These are phyloP conservation scores for Nicotiana knightiana DNA, from an alignment of 257 asterid species.

Conservation along the genomic window DNA sequence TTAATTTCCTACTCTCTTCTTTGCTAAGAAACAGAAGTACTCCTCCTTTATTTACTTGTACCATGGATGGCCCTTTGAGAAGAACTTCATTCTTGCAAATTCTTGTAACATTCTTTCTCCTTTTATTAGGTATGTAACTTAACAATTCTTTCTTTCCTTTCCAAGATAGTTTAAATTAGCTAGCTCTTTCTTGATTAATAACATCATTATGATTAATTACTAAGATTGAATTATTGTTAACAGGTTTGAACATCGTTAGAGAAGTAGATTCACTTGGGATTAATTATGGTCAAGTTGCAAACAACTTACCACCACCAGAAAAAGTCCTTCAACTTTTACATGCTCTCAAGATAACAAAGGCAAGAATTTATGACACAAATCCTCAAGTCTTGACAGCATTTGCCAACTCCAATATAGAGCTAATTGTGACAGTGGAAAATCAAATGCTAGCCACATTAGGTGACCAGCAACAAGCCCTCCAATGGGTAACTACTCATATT, in stretches of 20 bases:
- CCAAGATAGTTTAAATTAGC: not conserved
- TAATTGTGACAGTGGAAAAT: slow-evolving; percentile 75
- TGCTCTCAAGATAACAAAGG: slow-evolving; percentile 49
- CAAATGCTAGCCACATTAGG: slow-evolving; percentile 36
- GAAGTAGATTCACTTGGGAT: slow-evolving; percentile 60
- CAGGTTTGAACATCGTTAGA: slow-evolving; percentile 29
- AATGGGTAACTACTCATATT: slow-evolving; percentile 63
- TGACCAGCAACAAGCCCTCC: slow-evolving; percentile 53
- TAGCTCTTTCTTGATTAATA: not conserved
- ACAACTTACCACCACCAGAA: slow-evolving; percentile 71
- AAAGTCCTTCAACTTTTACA: slow-evolving; percentile 53
- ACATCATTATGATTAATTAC: not conserved
- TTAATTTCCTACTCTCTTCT: slow-evolving; percentile 3
- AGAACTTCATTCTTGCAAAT: not conserved
- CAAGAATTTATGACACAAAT: slow-evolving; percentile 86
- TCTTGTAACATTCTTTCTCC: slow-evolving; percentile 16
- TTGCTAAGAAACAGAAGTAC: not conserved
- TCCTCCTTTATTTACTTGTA: not conserved
- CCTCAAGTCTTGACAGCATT: slow-evolving; percentile 58
- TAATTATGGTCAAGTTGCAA: slow-evolving; percentile 80
- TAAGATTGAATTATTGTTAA: not conserved
- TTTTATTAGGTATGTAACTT: slow-evolving; percentile 24
- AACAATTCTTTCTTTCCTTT: not conserved
- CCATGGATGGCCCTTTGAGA: not conserved
- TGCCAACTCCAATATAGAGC: slow-evolving; percentile 58